phyloP scores from a whole-genome alignment of 108 stramenopile species.

The Pinguiococcus pyrenoidosus region DNA sequence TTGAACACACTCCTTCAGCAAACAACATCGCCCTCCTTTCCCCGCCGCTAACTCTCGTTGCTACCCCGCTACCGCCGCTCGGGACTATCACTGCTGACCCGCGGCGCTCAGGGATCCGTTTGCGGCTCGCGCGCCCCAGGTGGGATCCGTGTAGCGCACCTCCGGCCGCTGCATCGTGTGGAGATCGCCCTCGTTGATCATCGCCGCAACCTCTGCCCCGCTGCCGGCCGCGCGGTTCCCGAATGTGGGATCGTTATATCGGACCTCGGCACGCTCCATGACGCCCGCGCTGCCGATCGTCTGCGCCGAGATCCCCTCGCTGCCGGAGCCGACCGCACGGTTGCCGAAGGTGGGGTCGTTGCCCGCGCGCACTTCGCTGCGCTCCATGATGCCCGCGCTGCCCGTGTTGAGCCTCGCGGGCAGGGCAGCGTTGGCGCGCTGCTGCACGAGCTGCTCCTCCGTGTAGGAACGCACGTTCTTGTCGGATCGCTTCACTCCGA shows the following conservation, averaged over 20 bases:
- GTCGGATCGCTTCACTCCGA: conserved; percentile 9
- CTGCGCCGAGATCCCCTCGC: neutral
- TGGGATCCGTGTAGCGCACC: too few species aligned
- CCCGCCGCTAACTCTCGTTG: too few species aligned
- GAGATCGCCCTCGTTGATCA: too few species aligned
- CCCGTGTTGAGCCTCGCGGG: conserved; percentile 1
- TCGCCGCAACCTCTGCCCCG: conserved; percentile 7
- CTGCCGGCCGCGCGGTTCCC: conserved; percentile 8
- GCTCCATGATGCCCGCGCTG: conserved; percentile 12
- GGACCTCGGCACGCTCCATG: too few species aligned
- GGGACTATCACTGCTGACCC: too few species aligned
- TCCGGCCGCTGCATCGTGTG: too few species aligned
- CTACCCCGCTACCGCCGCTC: too few species aligned
- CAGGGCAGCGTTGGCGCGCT: neutral
- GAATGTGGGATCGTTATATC: conserved; percentile 26
- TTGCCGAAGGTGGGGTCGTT: conserved; percentile 26
- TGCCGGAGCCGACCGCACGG: conserved; percentile 3
- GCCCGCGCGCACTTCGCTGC: conserved; percentile 8
- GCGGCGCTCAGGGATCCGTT: too few species aligned
- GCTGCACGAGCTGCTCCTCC: conserved; percentile 16
- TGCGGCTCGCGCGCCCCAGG: too few species aligned
- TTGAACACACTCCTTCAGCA: too few species aligned
- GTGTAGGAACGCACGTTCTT: conserved; percentile 21
- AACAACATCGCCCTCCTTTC: too few species aligned
- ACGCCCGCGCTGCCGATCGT: conserved; percentile 15